Percentiles rank a stretch among this genome's conserved stretches.
phyloP scores from a whole-genome alignment of 176 grass and related monocot species.

The Urochloa ruziziensis region DNA sequence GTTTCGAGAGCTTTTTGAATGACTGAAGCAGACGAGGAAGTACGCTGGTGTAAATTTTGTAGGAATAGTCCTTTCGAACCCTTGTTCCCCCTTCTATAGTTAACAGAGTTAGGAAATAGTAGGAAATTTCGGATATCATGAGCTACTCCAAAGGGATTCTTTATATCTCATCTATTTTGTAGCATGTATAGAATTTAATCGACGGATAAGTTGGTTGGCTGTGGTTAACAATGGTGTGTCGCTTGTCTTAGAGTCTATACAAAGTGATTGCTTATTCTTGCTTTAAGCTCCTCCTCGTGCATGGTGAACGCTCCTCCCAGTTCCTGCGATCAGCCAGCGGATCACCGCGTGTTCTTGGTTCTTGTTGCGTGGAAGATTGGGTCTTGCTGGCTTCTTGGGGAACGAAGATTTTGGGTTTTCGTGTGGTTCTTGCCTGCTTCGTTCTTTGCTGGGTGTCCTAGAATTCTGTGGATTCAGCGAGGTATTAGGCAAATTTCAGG shows the following conservation, averaged over 20 bases:
- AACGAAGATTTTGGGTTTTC: neutral
- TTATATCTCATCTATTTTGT: conserved; percentile 6
- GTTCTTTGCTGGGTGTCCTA: neutral
- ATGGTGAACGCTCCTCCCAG: conserved; percentile 12
- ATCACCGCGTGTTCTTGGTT: neutral
- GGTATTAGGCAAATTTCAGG: neutral
- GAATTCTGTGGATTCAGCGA: neutral
- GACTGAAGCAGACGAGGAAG: conserved; percentile 45
- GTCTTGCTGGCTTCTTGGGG: neutral
- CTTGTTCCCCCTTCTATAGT: neutral
- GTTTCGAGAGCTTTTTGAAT: conserved; percentile 64
- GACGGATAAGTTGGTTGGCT: no score
- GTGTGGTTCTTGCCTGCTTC: neutral
- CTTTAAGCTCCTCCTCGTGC: neutral
- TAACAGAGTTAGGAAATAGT: conserved; percentile 20
- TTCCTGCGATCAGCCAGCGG: neutral
- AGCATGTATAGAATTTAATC: conserved; percentile 14
- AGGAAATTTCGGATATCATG: conserved; percentile 18
- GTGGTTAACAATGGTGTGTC: no score
- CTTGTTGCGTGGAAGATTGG: neutral
- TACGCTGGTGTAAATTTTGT: conserved; percentile 36
- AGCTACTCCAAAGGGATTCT: conserved; percentile 13
- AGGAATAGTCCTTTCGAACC: conserved; percentile 18
- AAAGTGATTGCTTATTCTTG: neutral
- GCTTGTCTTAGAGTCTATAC: neutral